Conservation (phyloP, 306 rosid species). For the Citrullus mucosospermus region DNA sequence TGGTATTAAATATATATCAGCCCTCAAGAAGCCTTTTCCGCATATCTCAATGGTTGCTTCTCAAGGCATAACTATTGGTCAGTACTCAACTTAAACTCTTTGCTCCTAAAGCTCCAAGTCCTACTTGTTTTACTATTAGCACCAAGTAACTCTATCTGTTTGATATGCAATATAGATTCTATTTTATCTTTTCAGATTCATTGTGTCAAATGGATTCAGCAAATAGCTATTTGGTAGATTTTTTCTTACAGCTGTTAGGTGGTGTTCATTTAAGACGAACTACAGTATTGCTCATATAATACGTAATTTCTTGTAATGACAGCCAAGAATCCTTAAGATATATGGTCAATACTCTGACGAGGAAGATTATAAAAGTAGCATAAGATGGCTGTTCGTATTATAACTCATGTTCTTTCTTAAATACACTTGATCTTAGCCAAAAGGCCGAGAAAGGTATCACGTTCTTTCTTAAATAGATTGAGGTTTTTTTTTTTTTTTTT, state of each 20-base stretch:
- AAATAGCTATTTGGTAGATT: background rate
- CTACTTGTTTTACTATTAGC: background rate
- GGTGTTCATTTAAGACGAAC: background rate
- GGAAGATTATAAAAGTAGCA: background rate
- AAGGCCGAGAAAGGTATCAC: too few relatives aligned
- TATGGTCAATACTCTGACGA: background rate
- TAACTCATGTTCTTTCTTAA: background rate
- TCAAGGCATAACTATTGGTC: slow-evolving; percentile 75
- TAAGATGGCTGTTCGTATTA: background rate
- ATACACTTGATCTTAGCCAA: too few relatives aligned
- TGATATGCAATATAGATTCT: background rate
- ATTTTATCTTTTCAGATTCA: background rate
- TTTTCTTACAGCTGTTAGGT: background rate
- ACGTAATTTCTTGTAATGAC: background rate
- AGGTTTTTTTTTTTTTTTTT: too few relatives aligned
- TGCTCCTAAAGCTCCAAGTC: background rate
- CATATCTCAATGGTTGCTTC: slow-evolving; percentile 82
- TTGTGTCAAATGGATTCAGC: background rate
- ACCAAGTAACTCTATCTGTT: background rate
- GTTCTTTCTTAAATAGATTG: too few relatives aligned
- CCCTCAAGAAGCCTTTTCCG: slow-evolving; percentile 71
- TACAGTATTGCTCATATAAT: background rate
- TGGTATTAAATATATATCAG: slow-evolving; percentile 58
- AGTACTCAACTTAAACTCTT: slow-evolving; percentile 5
- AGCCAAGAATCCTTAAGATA: background rate